Evolutionary conservation across 2,329 filamentous ascomycete species (phyloP).

Genomic region (Aspergillus caelatus): DNA sequence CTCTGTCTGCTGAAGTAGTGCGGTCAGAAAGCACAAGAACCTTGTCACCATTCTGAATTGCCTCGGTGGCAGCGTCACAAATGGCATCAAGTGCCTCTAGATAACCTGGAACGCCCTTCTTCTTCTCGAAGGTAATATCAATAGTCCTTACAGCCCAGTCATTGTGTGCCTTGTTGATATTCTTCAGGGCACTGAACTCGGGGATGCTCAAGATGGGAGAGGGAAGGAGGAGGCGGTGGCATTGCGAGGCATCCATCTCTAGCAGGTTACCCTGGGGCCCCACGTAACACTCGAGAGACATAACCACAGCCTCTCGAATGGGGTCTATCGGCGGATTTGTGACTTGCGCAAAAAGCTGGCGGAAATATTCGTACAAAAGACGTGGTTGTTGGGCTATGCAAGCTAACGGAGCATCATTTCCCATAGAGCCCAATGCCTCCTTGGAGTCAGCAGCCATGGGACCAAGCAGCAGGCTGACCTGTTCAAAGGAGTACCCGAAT

Average conservation of each 20-base stretch:
- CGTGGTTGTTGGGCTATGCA: slow-evolving; percentile 89
- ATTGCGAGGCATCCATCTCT: slow-evolving; percentile 90
- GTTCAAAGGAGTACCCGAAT: slow-evolving; percentile 94
- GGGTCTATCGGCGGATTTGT: slow-evolving; percentile 98
- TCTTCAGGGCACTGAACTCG: slow-evolving; percentile 85
- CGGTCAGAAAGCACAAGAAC: slow-evolving; percentile 89
- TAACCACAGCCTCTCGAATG: slow-evolving; percentile 95
- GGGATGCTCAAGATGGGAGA: slow-evolving; percentile 87
- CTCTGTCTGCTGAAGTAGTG: slow-evolving; percentile 77
- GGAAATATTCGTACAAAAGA: slow-evolving; percentile 93
- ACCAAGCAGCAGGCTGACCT: slow-evolving; percentile 86
- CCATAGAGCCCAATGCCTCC: slow-evolving; percentile 96
- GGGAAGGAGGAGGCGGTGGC: slow-evolving; percentile 79
- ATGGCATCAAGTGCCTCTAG: slow-evolving; percentile 85
- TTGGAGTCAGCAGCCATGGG: slow-evolving; percentile 98
- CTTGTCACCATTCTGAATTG: slow-evolving; percentile 80
- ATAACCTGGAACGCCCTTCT: slow-evolving; percentile 79
- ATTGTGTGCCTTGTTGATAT: slow-evolving; percentile 71
- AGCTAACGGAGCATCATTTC: slow-evolving; percentile 90
- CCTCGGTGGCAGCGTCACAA: slow-evolving; percentile 79
- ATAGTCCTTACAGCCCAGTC: slow-evolving; percentile 88
- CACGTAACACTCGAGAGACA: slow-evolving; percentile 96
- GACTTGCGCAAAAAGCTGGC: slow-evolving; percentile 95
- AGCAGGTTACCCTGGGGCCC: slow-evolving; percentile 93
- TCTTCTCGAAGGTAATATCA: slow-evolving; percentile 91